Percentiles rank a stretch among this genome's conserved stretches.
phyloP scores from a whole-genome alignment of 495 filamentous ascomycete species.

The Penicillium paxilli region DNA sequence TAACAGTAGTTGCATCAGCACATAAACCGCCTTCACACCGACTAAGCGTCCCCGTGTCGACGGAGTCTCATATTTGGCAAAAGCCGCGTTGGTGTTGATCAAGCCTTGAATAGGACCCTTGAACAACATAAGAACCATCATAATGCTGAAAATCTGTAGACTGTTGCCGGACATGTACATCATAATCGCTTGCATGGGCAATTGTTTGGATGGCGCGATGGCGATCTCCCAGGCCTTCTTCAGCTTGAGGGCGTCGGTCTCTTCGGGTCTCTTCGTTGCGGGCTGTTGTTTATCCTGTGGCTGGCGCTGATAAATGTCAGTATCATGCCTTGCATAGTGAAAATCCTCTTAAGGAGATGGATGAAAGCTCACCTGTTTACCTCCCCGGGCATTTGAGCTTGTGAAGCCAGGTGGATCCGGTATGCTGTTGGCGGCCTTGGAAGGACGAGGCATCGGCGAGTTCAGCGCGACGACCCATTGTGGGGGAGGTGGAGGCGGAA shows the following conservation, averaged over 20 bases:
- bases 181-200: slow-evolving; percentile 98
- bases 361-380: slow-evolving; percentile 37
- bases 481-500: slow-evolving; percentile 57
- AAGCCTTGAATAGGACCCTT: slow-evolving; percentile 91
- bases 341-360: neutral
- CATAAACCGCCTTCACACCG: slow-evolving; percentile 80
- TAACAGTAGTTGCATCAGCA: slow-evolving; percentile 80
- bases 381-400: slow-evolving; percentile 52
- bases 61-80: slow-evolving; percentile 85
- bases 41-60: slow-evolving; percentile 70
- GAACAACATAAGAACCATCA: slow-evolving; percentile 99
- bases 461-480: slow-evolving; percentile 81
- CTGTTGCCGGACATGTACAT: slow-evolving; percentile 99
- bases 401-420: slow-evolving; percentile 88
- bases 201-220: slow-evolving; percentile 86
- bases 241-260: slow-evolving; percentile 91
- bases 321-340: slow-evolving; percentile 8
- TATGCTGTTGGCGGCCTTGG: slow-evolving; percentile 61
- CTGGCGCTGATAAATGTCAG: slow-evolving; percentile 12
- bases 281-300: slow-evolving; percentile 45
- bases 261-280: slow-evolving; percentile 52
- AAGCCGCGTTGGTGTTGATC: slow-evolving; percentile 72
- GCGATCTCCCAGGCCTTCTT: slow-evolving; percentile 99
- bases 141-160: slow-evolving; percentile 98
- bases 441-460: slow-evolving; percentile 57